Percentiles rank a stretch among this genome's conserved stretches.
Evolutionary conservation across 169 alveolate genomes (phyloP).

Genomic region (Cryptosporidium ryanae): DNA sequence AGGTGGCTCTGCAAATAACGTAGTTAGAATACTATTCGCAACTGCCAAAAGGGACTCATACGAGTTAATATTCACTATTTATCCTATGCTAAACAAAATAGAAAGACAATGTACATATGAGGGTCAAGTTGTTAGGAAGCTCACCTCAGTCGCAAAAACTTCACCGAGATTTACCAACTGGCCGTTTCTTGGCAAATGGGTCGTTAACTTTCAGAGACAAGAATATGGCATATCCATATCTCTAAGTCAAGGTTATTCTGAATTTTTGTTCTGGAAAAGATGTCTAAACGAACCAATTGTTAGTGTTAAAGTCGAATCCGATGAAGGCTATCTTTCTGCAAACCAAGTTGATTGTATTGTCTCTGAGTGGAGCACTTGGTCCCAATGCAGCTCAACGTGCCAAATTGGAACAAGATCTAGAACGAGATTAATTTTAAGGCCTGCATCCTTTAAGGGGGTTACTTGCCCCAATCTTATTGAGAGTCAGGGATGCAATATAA

Average conservation of each 20-base stretch:
- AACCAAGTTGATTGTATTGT: conserved; percentile 62
- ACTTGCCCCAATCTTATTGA: conserved; percentile 61
- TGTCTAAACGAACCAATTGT: conserved; percentile 70
- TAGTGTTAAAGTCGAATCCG: conserved; percentile 44
- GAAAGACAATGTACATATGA: conserved; percentile 34
- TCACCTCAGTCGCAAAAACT: conserved; percentile 16
- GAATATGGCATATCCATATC: conserved; percentile 72
- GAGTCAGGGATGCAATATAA: conserved; percentile 45
- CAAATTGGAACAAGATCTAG: conserved; percentile 64
- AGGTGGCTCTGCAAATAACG: conserved; percentile 28
- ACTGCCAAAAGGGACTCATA: conserved; percentile 55
- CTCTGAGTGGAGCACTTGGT: conserved; percentile 74
- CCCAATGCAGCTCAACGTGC: conserved; percentile 69
- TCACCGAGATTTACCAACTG: conserved; percentile 61
- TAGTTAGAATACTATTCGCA: conserved; percentile 24
- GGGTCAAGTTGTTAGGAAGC: conserved; percentile 36
- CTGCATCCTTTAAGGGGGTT: conserved; percentile 52
- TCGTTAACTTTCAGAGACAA: conserved; percentile 57
- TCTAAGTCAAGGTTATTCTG: conserved; percentile 44
- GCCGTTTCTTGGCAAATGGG: conserved; percentile 68
- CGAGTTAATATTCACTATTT: conserved; percentile 29
- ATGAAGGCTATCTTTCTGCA: conserved; percentile 54
- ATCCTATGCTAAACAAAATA: not conserved
- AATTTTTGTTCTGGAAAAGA: conserved; percentile 60
- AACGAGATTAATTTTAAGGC: conserved; percentile 49